A percentile compares a stretch with the other conserved stretches of the same genome.
Evolutionary conservation across 306 rosid genomes (phyloP).

Genomic region (Geum urbanum): DNA sequence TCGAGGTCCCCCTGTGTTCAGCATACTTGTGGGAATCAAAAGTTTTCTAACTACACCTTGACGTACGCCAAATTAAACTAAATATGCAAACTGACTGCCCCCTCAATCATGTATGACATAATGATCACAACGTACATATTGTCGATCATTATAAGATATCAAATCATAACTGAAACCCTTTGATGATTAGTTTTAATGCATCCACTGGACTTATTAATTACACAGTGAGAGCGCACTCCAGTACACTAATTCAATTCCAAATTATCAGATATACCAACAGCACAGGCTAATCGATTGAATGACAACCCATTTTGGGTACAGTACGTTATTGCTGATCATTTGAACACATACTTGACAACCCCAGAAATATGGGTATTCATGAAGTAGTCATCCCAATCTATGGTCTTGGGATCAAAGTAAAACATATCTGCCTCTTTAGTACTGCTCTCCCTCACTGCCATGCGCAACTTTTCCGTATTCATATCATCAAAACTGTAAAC

Average conservation of each 20-base stretch:
- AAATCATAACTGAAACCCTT: too few relatives aligned
- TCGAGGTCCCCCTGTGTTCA: too few relatives aligned
- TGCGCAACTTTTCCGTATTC: slow-evolving; percentile 52
- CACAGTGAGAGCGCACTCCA: not conserved
- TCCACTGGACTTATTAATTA: not conserved
- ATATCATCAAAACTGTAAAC: slow-evolving; percentile 59
- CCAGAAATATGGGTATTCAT: slow-evolving; percentile 54
- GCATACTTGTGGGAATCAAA: too few relatives aligned
- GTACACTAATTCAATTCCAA: not conserved
- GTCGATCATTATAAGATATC: too few relatives aligned
- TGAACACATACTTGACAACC: slow-evolving; percentile 49
- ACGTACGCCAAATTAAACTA: too few relatives aligned
- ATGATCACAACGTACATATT: too few relatives aligned
- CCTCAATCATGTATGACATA: too few relatives aligned
- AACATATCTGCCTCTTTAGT: slow-evolving; percentile 47
- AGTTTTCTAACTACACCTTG: too few relatives aligned
- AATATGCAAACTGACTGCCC: too few relatives aligned
- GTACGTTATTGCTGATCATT: slow-evolving; percentile 29
- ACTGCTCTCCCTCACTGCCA: slow-evolving; percentile 30
- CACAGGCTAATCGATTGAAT: not conserved
- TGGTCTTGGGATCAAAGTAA: slow-evolving; percentile 52
- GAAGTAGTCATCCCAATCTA: slow-evolving; percentile 77
- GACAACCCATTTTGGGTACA: slow-evolving; percentile 7
- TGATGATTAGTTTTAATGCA: too few relatives aligned
- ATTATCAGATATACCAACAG: too few relatives aligned